Evolutionary conservation across 495 filamentous ascomycete species (phyloP), one percentile per base, ranked within the genome.

Genomic region (Parmelia sp.): DNA sequence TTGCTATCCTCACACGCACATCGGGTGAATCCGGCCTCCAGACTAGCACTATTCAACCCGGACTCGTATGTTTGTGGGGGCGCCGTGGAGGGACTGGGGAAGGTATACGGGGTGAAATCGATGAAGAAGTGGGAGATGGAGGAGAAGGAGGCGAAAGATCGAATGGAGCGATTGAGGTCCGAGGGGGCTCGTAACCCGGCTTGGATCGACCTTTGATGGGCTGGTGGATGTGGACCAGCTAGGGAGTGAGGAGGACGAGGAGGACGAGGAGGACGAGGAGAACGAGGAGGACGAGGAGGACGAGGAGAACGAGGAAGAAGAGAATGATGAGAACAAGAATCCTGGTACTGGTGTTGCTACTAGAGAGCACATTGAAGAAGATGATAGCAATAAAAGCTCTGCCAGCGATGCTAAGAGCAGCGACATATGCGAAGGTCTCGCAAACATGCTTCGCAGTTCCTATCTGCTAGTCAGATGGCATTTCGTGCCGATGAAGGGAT

Each of bases 401-500:
- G n/a, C n/a, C n/a, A n/a, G n/a, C n/a, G n/a, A n/a, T n/a, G n/a
- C n/a, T n/a, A n/a, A n/a, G n/a, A n/a, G n/a, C n/a, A n/a, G n/a
- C n/a, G n/a, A n/a, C n/a, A n/a, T n/a, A n/a, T n/a, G n/a, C n/a
- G n/a, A n/a, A n/a, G n/a, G n/a, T n/a, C 4, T 27, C 29, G 47
- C 23, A 27, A 14, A 51, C 47, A 51, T 12, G 47, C 47, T 51
- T 27, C 12, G 23, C 14, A 15, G 25, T 5, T 17, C 17, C 9
- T 29, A 15, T 17, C 11, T 15, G 12, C 3, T 7, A 51, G 2
- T 17, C 7, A 15, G 10, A 4, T 27, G 23, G 47, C 17, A 8
- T 4, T 3, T n/a, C 71, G 71, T 58, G 68, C 65, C 21, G 40
- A 61, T 61, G 73, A 66, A 65, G 80, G 67, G 65, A 78, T 64